Evolutionary conservation across 768 basidiomycete species (phyloP).

Genomic region (Sporobolomyces pararoseus): DNA sequence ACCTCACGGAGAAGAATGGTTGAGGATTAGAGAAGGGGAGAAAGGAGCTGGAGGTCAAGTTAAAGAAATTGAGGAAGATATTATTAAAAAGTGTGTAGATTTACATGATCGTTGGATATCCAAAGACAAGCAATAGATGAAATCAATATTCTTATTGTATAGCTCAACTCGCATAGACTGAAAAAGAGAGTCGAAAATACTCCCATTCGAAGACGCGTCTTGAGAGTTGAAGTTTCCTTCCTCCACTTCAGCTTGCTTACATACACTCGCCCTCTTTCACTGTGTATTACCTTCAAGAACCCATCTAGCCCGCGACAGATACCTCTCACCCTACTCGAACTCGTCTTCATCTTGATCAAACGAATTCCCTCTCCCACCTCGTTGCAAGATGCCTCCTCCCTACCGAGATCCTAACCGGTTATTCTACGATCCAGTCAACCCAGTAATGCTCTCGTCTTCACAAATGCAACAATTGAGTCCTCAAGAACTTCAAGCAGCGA

Average conservation of each 20-base stretch:
- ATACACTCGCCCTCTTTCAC: too few relatives aligned
- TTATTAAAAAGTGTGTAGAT: slow-evolving; percentile 68
- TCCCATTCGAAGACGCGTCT: too few relatives aligned
- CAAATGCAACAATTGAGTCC: slow-evolving; percentile 28
- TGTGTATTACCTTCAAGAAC: too few relatives aligned
- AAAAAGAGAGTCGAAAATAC: background rate
- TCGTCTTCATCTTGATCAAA: background rate
- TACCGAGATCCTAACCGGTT: slow-evolving; percentile 30
- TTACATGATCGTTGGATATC: slow-evolving; percentile 67
- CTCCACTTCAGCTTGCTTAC: too few relatives aligned
- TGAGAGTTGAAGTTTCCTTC: too few relatives aligned
- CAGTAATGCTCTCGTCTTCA: slow-evolving; percentile 29
- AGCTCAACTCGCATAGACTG: background rate
- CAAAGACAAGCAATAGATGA: slow-evolving; percentile 6
- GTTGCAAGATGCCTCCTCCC: slow-evolving; percentile 9
- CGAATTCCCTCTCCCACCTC: background rate
- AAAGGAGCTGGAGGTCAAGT: slow-evolving; percentile 49
- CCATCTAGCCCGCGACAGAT: too few relatives aligned
- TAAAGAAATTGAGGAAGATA: slow-evolving; percentile 91
- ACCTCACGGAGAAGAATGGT: slow-evolving; percentile 41
- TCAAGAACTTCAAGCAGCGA: slow-evolving; percentile 51
- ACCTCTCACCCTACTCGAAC: too few relatives aligned
- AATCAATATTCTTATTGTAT: background rate
- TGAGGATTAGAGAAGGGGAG: slow-evolving; percentile 42
- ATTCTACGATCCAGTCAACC: slow-evolving; percentile 33